Conservation (phyloP, 352 stramenopile species). For the Pythium coloratum region DNA sequence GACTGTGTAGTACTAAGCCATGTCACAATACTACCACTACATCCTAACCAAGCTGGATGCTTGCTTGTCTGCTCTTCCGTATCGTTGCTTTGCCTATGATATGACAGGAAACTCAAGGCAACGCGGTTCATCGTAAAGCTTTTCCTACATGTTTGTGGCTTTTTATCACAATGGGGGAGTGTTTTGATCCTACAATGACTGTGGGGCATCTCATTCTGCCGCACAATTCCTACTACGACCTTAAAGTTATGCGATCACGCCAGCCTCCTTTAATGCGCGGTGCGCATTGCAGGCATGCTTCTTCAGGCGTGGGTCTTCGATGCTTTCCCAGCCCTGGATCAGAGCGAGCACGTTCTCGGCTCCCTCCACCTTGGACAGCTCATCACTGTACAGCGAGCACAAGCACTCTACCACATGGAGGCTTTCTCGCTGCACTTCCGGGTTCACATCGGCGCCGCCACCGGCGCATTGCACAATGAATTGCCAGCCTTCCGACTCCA, state of each 20-base stretch:
- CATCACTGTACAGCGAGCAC: conserved; percentile 79
- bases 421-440: conserved; percentile 82
- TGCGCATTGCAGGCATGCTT: conserved; percentile 85
- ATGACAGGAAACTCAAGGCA: too few relatives aligned
- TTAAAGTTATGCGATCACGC: conserved; percentile 62
- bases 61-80: too few relatives aligned
- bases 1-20: conserved; percentile 41
- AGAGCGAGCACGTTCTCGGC: conserved; percentile 60
- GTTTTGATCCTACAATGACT: conserved; percentile 7
- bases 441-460: conserved; percentile 54
- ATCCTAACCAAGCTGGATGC: not conserved
- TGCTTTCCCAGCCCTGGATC: conserved; percentile 79
- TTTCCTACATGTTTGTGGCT: conserved; percentile 26
- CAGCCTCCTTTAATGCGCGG: conserved; percentile 71
- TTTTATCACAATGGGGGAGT: conserved; percentile 8
- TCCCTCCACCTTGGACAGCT: conserved; percentile 67
- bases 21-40: conserved; percentile 1
- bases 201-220: conserved; percentile 15
- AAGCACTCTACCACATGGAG: conserved; percentile 87
- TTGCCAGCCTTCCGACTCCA: conserved; percentile 80
- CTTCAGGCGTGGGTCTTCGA: conserved; percentile 81
- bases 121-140: conserved; percentile 1
- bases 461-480: conserved; percentile 80
- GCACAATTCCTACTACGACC: conserved; percentile 21
- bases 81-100: too few relatives aligned